Percentiles rank a stretch among this genome's conserved stretches.
Evolutionary conservation across 108 stramenopile genomes (phyloP).

Genomic region (Poteriospumella lacustris): DNA sequence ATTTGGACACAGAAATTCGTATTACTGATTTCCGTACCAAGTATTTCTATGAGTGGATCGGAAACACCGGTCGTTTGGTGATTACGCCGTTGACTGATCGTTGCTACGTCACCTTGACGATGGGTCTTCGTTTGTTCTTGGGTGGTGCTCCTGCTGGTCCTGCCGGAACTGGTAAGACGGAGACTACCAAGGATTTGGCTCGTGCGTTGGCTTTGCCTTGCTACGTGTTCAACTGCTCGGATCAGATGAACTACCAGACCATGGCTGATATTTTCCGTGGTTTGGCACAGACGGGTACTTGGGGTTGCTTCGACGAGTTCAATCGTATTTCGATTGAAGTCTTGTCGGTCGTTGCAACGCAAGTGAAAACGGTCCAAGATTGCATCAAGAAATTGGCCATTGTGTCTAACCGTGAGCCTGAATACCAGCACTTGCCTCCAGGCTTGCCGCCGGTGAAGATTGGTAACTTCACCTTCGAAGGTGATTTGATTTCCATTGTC

Average conservation of each 20-base stretch:
- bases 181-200: conserved; percentile 79
- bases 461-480: conserved; percentile 76
- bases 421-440: conserved; percentile 68
- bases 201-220: conserved; percentile 80
- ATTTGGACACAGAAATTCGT: conserved; percentile 70
- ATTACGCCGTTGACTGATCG: conserved; percentile 83
- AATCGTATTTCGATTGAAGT: conserved; percentile 85
- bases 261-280: conserved; percentile 85
- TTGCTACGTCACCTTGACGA: conserved; percentile 84
- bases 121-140: conserved; percentile 78
- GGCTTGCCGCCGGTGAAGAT: conserved; percentile 77
- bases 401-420: conserved; percentile 67
- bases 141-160: conserved; percentile 89
- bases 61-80: conserved; percentile 77
- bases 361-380: conserved; percentile 81
- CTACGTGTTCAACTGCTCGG: conserved; percentile 84
- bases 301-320: conserved; percentile 90
- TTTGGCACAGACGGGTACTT: conserved; percentile 76
- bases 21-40: conserved; percentile 79
- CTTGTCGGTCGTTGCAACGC: conserved; percentile 80
- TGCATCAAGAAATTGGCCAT: conserved; percentile 73
- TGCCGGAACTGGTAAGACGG: conserved; percentile 81
- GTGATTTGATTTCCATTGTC: conserved; percentile 71
- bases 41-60: conserved; percentile 87
- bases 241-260: conserved; percentile 87